Conservation (phyloP, 495 filamentous ascomycete genomes). For the Trichoderma reesei region DNA sequence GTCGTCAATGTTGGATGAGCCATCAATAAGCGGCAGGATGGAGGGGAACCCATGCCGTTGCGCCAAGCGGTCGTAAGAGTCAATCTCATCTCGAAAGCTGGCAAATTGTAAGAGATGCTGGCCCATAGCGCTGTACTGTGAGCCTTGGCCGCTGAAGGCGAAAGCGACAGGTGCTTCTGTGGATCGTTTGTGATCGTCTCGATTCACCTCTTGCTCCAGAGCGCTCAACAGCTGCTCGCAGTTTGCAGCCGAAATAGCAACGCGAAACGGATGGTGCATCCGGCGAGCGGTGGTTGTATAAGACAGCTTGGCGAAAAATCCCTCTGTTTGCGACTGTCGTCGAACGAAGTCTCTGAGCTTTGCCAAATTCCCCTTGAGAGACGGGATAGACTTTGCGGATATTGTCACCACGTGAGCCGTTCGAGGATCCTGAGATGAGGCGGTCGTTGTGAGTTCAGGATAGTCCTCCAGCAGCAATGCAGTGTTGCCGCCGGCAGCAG, state of each 20-base stretch:
- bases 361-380: constrained; percentile 44
- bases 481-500: constrained; percentile 59
- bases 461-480: constrained; percentile 53
- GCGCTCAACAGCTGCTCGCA: constrained; percentile 14
- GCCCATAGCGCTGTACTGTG: constrained; percentile 57
- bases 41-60: constrained; percentile 61
- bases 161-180: constrained; percentile 46
- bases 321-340: constrained; percentile 35
- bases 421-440: constrained; percentile 34
- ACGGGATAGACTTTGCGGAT: constrained; percentile 48
- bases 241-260: constrained; percentile 48
- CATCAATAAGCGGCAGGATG: constrained; percentile 57
- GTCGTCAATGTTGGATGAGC: constrained; percentile 45
- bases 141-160: constrained; percentile 63
- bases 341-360: constrained; percentile 44
- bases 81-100: constrained; percentile 62
- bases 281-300: constrained; percentile 79
- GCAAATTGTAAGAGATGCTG: constrained; percentile 55
- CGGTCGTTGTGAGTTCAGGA: constrained; percentile 17
- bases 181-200: constrained; percentile 21
- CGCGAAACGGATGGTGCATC: constrained; percentile 71
- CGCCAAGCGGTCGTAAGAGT: constrained; percentile 59
- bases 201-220: constrained; percentile 35
- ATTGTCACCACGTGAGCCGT: constrained; percentile 45
- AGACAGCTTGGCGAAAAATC: constrained; percentile 48